A percentile compares a stretch with the other conserved stretches of the same genome.
These are phyloP conservation scores for Russula brevipes DNA, from an alignment of 768 basidiomycete genomes.

Conservation along the genomic window DNA sequence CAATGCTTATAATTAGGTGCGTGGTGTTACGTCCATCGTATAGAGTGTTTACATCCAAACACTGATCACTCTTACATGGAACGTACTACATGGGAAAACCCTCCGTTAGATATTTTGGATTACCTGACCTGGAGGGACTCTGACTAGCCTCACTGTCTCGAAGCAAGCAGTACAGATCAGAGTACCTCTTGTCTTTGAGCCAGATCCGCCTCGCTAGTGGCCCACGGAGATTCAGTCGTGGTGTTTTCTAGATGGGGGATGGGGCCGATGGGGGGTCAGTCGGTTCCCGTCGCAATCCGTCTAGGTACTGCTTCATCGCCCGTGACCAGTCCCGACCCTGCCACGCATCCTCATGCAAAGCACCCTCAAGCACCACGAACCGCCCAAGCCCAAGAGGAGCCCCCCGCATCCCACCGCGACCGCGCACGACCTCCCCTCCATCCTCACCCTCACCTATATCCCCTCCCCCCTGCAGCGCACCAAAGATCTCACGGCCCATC, in stretches of 20 bases:
- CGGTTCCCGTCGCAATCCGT: not conserved
- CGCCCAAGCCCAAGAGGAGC: not conserved
- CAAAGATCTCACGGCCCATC: constrained; percentile 36
- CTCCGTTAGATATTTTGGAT: no score
- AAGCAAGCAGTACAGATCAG: no score
- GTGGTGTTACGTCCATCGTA: no score
- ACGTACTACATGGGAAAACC: no score
- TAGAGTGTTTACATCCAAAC: no score
- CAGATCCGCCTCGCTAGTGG: no score
- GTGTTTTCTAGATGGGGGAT: not conserved
- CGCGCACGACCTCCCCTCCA: not conserved
- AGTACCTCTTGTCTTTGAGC: no score
- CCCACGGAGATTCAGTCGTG: no score
- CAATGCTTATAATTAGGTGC: no score
- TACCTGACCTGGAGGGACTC: no score
- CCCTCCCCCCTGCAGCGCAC: constrained; percentile 6
- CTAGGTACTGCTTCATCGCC: constrained; percentile 30
- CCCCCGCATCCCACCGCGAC: not conserved
- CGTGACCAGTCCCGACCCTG: constrained; percentile 30
- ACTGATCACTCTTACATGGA: no score
- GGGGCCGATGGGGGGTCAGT: not conserved
- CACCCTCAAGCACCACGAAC: constrained; percentile 31
- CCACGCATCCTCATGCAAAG: constrained; percentile 41
- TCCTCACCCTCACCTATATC: not conserved
- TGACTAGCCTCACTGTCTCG: no score